A percentile compares a stretch with the other conserved stretches of the same genome.
These are phyloP conservation scores for Plantago ovata DNA, from an alignment of 257 asterid genomes.

Conservation along the genomic window DNA sequence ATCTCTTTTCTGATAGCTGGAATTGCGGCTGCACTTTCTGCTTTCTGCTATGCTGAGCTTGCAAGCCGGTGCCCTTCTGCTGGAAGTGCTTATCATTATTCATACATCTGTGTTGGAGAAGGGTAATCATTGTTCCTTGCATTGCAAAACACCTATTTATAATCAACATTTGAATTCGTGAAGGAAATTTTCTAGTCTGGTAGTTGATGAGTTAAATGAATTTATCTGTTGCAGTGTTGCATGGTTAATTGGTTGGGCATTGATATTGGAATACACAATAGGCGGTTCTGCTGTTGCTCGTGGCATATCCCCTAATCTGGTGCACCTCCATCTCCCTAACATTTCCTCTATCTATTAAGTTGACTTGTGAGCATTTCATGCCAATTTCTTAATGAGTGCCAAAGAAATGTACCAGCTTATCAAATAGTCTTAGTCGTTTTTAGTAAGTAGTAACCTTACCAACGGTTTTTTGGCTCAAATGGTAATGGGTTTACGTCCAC, in stretches of 20 bases:
- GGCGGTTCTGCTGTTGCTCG: constrained; percentile 99
- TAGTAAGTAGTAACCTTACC: too few relatives aligned
- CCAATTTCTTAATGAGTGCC: not conserved
- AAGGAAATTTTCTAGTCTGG: constrained; percentile 1
- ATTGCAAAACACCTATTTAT: not conserved
- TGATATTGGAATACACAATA: constrained; percentile 91
- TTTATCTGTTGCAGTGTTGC: constrained; percentile 64
- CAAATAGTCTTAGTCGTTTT: too few relatives aligned
- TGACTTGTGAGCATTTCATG: constrained; percentile 7
- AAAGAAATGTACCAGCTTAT: too few relatives aligned
- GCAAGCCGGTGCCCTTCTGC: constrained; percentile 96
- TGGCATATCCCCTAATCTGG: constrained; percentile 98
- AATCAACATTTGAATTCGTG: not conserved
- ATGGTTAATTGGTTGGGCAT: constrained; percentile 95
- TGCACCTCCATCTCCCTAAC: constrained; percentile 25
- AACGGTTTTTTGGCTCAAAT: too few relatives aligned
- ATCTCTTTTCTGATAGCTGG: constrained; percentile 90
- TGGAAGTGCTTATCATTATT: constrained; percentile 98
- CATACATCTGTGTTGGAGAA: constrained; percentile 93
- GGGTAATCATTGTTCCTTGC: constrained; percentile 43
- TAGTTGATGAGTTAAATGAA: constrained; percentile 13
- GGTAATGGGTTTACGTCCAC: too few relatives aligned
- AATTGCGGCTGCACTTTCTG: constrained; percentile 96
- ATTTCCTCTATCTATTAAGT: constrained; percentile 3
- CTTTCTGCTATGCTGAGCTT: constrained; percentile 91